Evolutionary conservation across 345 rosid species (phyloP), one percentile per base, ranked within the genome.

Genomic region (Combretum micranthum): DNA sequence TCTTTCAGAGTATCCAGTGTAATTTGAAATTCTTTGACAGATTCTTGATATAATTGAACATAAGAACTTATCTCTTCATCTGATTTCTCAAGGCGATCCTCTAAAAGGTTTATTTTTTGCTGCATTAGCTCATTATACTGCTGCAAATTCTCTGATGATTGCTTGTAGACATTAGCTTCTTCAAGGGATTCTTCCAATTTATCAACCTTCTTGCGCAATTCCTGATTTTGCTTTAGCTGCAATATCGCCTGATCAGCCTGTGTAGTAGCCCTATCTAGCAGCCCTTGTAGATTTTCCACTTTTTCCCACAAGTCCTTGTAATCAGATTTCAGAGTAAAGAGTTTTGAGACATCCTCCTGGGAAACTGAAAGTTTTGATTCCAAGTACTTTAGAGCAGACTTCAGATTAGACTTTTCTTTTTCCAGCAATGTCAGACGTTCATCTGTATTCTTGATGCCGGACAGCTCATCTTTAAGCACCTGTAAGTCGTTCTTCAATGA

Each of bases 71-170:
- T 85, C 68, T 86, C 95, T 68, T 90, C 88, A 63, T 93, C 99
- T 52, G 99, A 93, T 63, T 71, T 86, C 63, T 80, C 82, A 47
- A 93, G 84, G 61, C 79, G 86, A 56, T 88, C 94, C 72, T 88
- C 99, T 52, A 93, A 70, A 66, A 84, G 75, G 50, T 81, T 77
- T 63, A 93, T 80, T 76, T 88, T 88, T 61, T 86, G 77, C 70
- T 86, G 99, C 83, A 88, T 82, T 15, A 93, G 71, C 67, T 86
- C 93, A 75, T 83, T 84, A 64, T 83, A 80, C 56, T 83, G 89
- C 52, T 83, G 94, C 59, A 77, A 63, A 55, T 76, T 93, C 49
- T 88, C 93, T 5, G 88, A 77, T 37, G 97, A 88, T 53, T 78
- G 65, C 75, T 81, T 88, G 71, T 84, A 85, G 56, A 68, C 69